phyloP scores from a whole-genome alignment of 305 asterid species.

The Solanum hybrid region DNA sequence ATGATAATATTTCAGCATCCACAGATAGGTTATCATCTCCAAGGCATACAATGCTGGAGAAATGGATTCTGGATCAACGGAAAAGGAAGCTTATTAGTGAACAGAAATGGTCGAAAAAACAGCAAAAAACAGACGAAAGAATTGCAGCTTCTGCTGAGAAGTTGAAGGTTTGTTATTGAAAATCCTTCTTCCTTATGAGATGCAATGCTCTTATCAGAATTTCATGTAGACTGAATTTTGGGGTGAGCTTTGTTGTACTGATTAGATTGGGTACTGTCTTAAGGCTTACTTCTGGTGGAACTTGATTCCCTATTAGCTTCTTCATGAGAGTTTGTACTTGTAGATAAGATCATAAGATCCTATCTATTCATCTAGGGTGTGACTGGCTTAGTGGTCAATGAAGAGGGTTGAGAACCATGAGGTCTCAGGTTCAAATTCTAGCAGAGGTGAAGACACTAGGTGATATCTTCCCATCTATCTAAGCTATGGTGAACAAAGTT shows the following conservation, averaged over 20 bases:
- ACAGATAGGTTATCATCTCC: conserved; percentile 61
- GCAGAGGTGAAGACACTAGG: neutral
- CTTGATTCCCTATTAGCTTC: neutral
- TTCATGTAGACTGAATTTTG: neutral
- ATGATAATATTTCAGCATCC: conserved; percentile 42
- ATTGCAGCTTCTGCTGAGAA: conserved; percentile 62
- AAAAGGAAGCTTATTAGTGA: conserved; percentile 60
- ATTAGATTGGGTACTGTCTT: neutral
- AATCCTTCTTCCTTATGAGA: neutral
- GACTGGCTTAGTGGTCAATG: neutral
- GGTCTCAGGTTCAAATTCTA: neutral
- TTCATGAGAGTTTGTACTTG: neutral
- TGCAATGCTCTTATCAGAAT: neutral
- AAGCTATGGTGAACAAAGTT: neutral
- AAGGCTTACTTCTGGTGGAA: conserved; percentile 2
- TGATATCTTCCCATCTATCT: neutral
- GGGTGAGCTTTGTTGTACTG: neutral
- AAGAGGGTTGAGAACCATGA: neutral
- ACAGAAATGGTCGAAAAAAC: conserved; percentile 64
- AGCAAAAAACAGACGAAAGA: conserved; percentile 63
- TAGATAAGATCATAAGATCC: neutral
- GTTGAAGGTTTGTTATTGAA: conserved; percentile 57
- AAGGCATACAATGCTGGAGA: conserved; percentile 65
- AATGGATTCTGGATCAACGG: conserved; percentile 65
- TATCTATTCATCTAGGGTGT: neutral